Evolutionary conservation across 192 early-diverging fungal species (phyloP).

Genomic region (Jimgerdemannia lactiflua): DNA sequence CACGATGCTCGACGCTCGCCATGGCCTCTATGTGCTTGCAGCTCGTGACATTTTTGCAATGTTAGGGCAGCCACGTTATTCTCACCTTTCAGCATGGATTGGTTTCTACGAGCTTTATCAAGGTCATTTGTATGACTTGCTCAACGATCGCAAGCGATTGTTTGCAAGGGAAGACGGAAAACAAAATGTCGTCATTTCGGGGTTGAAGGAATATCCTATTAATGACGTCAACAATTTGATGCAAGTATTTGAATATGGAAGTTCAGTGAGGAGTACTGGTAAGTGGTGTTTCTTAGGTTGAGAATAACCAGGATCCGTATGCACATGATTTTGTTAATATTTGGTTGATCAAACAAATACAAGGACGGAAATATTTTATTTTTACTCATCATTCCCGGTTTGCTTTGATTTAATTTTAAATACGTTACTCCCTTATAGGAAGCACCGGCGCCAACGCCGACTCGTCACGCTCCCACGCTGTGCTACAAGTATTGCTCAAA

Average conservation of each 20-base stretch:
- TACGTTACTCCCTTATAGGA: slow-evolving; percentile 37
- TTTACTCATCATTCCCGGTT: neutral
- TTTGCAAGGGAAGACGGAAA: slow-evolving; percentile 97
- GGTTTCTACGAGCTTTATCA: slow-evolving; percentile 98
- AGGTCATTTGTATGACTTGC: slow-evolving; percentile 91
- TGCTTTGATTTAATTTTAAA: too few relatives aligned
- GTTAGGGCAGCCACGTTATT: slow-evolving; percentile 64
- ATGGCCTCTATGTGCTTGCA: slow-evolving; percentile 92
- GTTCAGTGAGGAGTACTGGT: slow-evolving; percentile 90
- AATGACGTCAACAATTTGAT: slow-evolving; percentile 82
- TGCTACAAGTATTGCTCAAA: slow-evolving; percentile 89
- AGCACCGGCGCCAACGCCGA: slow-evolving; percentile 92
- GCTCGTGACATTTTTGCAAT: slow-evolving; percentile 88
- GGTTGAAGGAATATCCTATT: slow-evolving; percentile 87
- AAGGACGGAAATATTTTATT: neutral
- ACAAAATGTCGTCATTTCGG: slow-evolving; percentile 87
- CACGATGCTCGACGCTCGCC: slow-evolving; percentile 89
- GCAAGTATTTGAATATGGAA: slow-evolving; percentile 93
- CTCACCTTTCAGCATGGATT: slow-evolving; percentile 78
- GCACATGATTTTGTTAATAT: neutral
- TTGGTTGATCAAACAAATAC: too few relatives aligned
- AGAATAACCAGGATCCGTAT: neutral
- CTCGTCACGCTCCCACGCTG: slow-evolving; percentile 97
- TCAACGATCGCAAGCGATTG: slow-evolving; percentile 88
- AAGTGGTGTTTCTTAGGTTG: slow-evolving; percentile 7